Base-by-base conservation (phyloP, 495 filamentous ascomycete species). In the Gamarada debralockiae region DNA sequence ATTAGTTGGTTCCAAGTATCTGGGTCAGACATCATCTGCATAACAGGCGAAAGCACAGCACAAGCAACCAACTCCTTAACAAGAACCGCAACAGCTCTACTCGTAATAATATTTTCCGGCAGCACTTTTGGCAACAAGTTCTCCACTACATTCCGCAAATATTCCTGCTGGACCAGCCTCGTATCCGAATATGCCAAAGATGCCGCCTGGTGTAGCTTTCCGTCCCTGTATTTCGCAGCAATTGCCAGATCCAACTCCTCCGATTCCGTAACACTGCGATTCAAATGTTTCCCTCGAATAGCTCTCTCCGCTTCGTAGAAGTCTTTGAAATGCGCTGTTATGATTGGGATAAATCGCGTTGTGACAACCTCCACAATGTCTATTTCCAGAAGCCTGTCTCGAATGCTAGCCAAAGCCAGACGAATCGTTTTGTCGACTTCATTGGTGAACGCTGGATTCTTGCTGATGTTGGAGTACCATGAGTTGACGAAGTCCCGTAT, bases 1-100 rank as follows among this genome's bases (percentile, higher is more conserved):
- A 97, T 87, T 56, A 95, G 61, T 61, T 95, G 90, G 65, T 97
- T 97, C 93, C 93, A 97, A 2, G 86, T 92, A 73, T 99, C 95
- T 9, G 95, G 92, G 55, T 97, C 93, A 15, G 89, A 74, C 24
- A 93, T 63, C 61, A 88, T 72, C 57, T 82, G 77, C 67, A 92
- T 71, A 23, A 86, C 70, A 3, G 89, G 87, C 27, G 78, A 81
- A 47, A 92, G 69, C 43, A 92, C 81, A 36, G 85, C 84, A 62
- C 89, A 91, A 13, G 84, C 75, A 5, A 95, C 80, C 52, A 97
- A 82, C 70, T 99, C 95, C 56, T 85, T 82, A 25, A 96, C 76
- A 33, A 99, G 68, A 12, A 88, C 86, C 17, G 77, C 78, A 10
- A 96, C 91, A 43, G 87, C 81, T 29, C 87, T 77, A 59, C 92